Evolutionary conservation across 495 filamentous ascomycete genomes (phyloP).

Genomic region (Penicillium atrosanguineum): DNA sequence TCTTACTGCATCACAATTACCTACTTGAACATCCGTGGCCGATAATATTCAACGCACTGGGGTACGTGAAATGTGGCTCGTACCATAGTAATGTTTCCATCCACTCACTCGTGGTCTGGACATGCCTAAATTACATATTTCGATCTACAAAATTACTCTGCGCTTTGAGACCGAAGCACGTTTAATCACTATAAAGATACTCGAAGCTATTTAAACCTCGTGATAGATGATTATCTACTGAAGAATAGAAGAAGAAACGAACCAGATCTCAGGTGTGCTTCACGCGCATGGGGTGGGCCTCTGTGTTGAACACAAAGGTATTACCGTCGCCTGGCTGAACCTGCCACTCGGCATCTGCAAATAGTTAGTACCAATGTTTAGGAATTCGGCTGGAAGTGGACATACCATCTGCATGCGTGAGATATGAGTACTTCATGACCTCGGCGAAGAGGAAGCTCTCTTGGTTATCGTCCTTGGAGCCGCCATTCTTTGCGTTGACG

Average conservation of each 20-base stretch:
- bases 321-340: slow-evolving; percentile 57
- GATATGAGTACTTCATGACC: slow-evolving; percentile 80
- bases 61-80: too few species aligned
- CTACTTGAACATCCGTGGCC: too few species aligned
- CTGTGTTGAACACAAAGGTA: slow-evolving; percentile 78
- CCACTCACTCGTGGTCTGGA: too few species aligned
- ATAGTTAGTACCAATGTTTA: slow-evolving; percentile 9
- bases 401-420: slow-evolving; percentile 55
- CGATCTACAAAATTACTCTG: neutral
- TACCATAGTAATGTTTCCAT: too few species aligned
- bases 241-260: neutral
- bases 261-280: slow-evolving; percentile 12
- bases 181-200: neutral
- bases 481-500: slow-evolving; percentile 65
- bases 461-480: slow-evolving; percentile 63
- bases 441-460: slow-evolving; percentile 93
- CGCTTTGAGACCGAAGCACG: neutral
- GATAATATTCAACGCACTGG: too few species aligned
- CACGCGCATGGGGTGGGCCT: slow-evolving; percentile 75
- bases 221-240: slow-evolving; percentile 10
- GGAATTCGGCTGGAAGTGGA: neutral
- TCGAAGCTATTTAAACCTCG: neutral
- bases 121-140: too few species aligned
- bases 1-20: too few species aligned
- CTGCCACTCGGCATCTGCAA: slow-evolving; percentile 62